phyloP scores from a whole-genome alignment of 1,284 basidiomycete species.

The Macrocystidia cucumis region DNA sequence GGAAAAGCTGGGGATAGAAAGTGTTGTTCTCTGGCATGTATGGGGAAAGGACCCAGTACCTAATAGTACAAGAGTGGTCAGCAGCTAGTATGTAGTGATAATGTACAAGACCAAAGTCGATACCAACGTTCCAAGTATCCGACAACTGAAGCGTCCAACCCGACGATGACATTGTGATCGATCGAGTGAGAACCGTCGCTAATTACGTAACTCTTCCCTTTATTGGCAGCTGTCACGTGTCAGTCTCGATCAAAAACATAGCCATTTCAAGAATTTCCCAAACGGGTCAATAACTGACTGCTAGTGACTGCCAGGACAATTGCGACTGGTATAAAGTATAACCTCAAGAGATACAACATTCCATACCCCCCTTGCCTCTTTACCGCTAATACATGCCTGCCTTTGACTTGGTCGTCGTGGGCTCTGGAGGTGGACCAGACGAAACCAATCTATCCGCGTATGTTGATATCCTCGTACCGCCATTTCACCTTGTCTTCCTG shows the following conservation, averaged over 20 bases:
- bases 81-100: too few species aligned
- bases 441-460: conserved; percentile 72
- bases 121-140: background rate
- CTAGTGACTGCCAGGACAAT: too few species aligned
- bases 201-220: too few species aligned
- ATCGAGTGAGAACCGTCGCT: too few species aligned
- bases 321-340: too few species aligned
- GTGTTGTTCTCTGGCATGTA: conserved; percentile 75
- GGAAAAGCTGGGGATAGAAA: conserved; percentile 71
- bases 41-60: conserved; percentile 75
- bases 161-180: too few species aligned
- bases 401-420: conserved; percentile 69
- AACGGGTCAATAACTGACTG: too few species aligned
- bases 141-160: too few species aligned
- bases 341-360: background rate
- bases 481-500: conserved; percentile 5
- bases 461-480: conserved; percentile 8
- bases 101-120: conserved; percentile 8
- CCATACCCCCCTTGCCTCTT: conserved; percentile 1
- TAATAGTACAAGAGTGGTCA: too few species aligned
- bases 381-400: conserved; percentile 35
- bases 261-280: too few species aligned
- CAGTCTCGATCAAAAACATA: too few species aligned
- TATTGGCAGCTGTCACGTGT: too few species aligned
- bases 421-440: conserved; percentile 69